Evolutionary conservation across 1,284 basidiomycete genomes (phyloP), one percentile per base, ranked within the genome.

Genomic region (Rhodotorula sp.): DNA sequence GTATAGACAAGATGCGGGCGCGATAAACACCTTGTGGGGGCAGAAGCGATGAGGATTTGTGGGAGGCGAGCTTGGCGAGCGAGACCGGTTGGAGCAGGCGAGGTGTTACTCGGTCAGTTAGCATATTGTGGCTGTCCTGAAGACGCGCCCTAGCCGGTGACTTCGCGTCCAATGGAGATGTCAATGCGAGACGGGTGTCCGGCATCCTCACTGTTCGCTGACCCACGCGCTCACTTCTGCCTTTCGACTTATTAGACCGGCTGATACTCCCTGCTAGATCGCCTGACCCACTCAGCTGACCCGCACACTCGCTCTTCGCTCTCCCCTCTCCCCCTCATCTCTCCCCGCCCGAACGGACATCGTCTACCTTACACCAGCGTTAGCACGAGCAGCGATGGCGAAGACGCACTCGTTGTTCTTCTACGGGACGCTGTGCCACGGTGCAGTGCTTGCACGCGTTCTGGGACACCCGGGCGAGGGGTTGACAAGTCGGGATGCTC

Each of bases 351-450:
- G 7, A 16, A 18, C 53, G 20, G 53, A 54, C 53, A 10, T 24
- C 54, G 10, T 5, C n/a, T 4, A n/a, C 48, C 24, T 26, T 20
- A 15, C 22, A 15, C 26, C 28, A 16, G 9, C n/a, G n/a, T 30
- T 16, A 28, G 31, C 31, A 26, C 13, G 15, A 28, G 26, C 26
- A 40, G 11, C 18, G 28, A 62, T 56, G 53, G 2, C 57, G 10
- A 22, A 34, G 16, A 57, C 61, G 34, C 47, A 67, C 40, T 80
- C 82, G 67, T 89, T 89, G 8, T 94, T 94, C 81, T 92, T 93
- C 82, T 93, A 94, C 78, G 92, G 92, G 37, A 92, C 89, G 0
- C 80, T 91, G 34, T 86, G 89, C 83, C 88, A 89, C 71, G 88
- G 89, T 16, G 85, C 84, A 61, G 86, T 91, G 73, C 81, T 90